Evolutionary conservation across 1,284 basidiomycete species (phyloP).

Genomic region (Cryptococcus sp.): DNA sequence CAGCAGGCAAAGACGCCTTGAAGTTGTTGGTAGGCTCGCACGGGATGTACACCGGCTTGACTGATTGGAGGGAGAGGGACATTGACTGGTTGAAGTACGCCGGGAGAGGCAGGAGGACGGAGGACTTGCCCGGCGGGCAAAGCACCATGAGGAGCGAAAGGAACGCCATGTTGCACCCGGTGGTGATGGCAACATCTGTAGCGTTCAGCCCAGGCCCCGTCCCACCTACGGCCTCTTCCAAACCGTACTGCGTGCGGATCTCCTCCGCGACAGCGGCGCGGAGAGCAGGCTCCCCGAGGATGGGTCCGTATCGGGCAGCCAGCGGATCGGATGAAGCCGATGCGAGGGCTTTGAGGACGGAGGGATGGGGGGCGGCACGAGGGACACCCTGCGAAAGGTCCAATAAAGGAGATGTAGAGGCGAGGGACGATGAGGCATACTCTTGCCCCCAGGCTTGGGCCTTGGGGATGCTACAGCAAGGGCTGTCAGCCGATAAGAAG

Average conservation of each 20-base stretch:
- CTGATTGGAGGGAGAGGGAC: conserved; percentile 64
- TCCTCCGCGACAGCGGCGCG: conserved; percentile 62
- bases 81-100: conserved; percentile 83
- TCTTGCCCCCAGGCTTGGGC: conserved; percentile 63
- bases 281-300: conserved; percentile 62
- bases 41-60: conserved; percentile 63
- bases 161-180: conserved; percentile 52
- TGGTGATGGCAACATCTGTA: conserved; percentile 33
- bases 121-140: conserved; percentile 64
- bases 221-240: neutral
- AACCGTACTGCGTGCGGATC: conserved; percentile 62
- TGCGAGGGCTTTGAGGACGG: conserved; percentile 58
- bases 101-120: conserved; percentile 73
- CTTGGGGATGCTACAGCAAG: conserved; percentile 60
- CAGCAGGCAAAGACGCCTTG: conserved; percentile 54
- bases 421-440: conserved; percentile 50
- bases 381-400: conserved; percentile 74
- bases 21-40: conserved; percentile 60
- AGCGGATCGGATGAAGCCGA: conserved; percentile 53
- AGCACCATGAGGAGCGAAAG: conserved; percentile 53
- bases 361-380: conserved; percentile 60
- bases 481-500: neutral
- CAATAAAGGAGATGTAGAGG: conserved; percentile 54
- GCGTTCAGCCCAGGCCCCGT: conserved; percentile 1
- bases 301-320: conserved; percentile 62